Conservation (phyloP, 805 yeast species). For the Metschnikowia picachoensis region DNA sequence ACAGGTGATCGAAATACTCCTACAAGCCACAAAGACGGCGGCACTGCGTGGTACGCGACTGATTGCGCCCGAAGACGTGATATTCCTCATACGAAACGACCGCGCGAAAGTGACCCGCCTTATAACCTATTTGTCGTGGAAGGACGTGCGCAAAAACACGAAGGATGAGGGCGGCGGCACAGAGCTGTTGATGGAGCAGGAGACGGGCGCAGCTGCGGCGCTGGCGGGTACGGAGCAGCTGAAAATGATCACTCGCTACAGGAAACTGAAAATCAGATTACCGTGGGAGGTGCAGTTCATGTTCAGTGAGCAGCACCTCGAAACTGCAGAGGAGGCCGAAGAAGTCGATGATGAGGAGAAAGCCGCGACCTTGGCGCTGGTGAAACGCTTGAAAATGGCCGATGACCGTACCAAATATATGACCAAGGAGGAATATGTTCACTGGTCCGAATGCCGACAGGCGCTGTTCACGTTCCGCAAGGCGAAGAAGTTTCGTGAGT, state of each 20-base stretch:
- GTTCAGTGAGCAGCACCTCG: slow-evolving; percentile 87
- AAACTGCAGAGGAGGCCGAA: slow-evolving; percentile 54
- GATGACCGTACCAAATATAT: slow-evolving; percentile 89
- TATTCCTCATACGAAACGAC: slow-evolving; percentile 88
- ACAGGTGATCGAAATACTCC: slow-evolving; percentile 82
- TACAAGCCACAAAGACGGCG: slow-evolving; percentile 77
- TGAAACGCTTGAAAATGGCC: slow-evolving; percentile 83
- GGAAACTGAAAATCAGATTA: slow-evolving; percentile 73
- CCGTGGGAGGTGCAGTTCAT: slow-evolving; percentile 96
- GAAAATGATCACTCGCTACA: slow-evolving; percentile 47
- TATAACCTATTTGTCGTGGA: slow-evolving; percentile 92
- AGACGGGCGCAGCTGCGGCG: slow-evolving; percentile 38
- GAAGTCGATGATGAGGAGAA: slow-evolving; percentile 83
- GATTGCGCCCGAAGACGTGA: slow-evolving; percentile 88
- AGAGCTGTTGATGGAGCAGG: slow-evolving; percentile 48
- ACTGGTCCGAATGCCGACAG: slow-evolving; percentile 98
- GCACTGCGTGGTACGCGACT: slow-evolving; percentile 75
- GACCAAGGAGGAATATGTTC: slow-evolving; percentile 97
- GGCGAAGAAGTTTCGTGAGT: slow-evolving; percentile 89
- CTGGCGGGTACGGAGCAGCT: slow-evolving; percentile 33
- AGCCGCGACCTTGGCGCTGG: slow-evolving; percentile 84
- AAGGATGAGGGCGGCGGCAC: slow-evolving; percentile 52
- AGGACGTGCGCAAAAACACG: slow-evolving; percentile 84
- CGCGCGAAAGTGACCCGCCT: slow-evolving; percentile 89
- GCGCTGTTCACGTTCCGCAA: slow-evolving; percentile 95